Evolutionary conservation across 163 green algal genomes (phyloP), one percentile per base, ranked within the genome.

Genomic region (Trebouxia gelatinosa): DNA sequence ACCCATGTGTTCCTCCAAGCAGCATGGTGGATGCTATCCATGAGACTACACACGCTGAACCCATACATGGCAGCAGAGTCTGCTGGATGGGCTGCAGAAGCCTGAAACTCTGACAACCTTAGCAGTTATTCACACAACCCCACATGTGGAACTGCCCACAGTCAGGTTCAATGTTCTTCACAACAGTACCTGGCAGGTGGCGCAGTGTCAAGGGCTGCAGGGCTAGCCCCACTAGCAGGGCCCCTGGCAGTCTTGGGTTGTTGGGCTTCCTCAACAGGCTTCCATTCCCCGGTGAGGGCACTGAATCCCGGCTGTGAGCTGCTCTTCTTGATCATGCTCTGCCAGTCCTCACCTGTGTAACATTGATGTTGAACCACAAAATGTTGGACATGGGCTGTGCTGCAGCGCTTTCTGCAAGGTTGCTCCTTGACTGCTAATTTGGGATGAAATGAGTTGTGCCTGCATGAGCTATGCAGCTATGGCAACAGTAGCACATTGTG

Each of bases 191-290:
- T 66, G 57, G 23, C 1, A 38, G 58, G 26, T 38, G 58, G 58
- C n/a, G 58, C 58, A 2, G 72, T 62, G 21, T 64, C 35, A n/a
- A 65, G n/a, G 16, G 83, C 61, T 19, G 85, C 13, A 17, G 66
- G 59, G 59, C 43, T 29, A 58, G 79, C 65, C 28, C 80, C 43
- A 34, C 75, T 48, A 16, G 54, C 72, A 39, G 51, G 68, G 6
- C 3, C 16, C 11, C 37, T n/a, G 23, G 23, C 70, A 48, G 77
- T 58, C 1, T 61, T 74, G 23, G 80, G 39, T 31, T 89, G 64
- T 26, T 35, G 23, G 34, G 85, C 82, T 48, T 74, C 80, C 77
- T 90, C 38, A 23, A 76, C n/a, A 6, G 70, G 70, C 32, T 61
- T 34, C 43, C 51, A 78, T 19, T 78, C 70, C 4, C 70, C 70